These are phyloP conservation scores for Allomyces arbusculus DNA, from an alignment of 192 early-diverging fungal species.

Conservation along the genomic window DNA sequence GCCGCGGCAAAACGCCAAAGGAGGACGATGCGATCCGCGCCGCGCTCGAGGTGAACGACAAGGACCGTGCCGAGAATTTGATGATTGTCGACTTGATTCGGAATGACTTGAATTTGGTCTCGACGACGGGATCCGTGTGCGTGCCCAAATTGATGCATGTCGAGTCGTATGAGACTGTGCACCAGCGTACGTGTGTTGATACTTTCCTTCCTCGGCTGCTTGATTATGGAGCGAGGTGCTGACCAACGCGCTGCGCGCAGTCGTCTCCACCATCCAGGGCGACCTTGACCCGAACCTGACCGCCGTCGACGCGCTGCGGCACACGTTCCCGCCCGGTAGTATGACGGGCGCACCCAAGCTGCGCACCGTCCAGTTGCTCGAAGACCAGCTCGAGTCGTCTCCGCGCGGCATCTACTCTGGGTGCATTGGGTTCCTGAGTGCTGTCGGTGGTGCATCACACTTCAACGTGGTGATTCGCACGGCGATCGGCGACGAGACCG, in stretches of 20 bases:
- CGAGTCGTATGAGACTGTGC: conserved; percentile 75
- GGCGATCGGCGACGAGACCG: conserved; percentile 28
- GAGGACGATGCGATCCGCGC: not conserved
- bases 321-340: conserved; percentile 30
- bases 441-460: conserved; percentile 32
- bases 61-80: conserved; percentile 88
- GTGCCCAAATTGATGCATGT: conserved; percentile 73
- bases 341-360: conserved; percentile 97
- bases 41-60: conserved; percentile 41
- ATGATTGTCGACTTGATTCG: conserved; percentile 97
- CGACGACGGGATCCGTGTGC: conserved; percentile 33
- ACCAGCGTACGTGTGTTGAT: conserved; percentile 50
- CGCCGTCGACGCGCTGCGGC: not conserved
- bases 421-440: conserved; percentile 67
- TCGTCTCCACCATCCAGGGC: not conserved
- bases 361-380: conserved; percentile 59
- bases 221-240: not conserved
- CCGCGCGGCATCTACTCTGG: conserved; percentile 76
- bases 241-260: not conserved
- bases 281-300: not conserved
- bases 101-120: conserved; percentile 70
- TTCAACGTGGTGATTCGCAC: conserved; percentile 86
- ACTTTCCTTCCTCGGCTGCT: not conserved
- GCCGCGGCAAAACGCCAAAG: conserved; percentile 1
- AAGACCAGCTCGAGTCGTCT: conserved; percentile 42